Percentiles rank a stretch among this genome's conserved stretches.
phyloP scores from a whole-genome alignment of 495 filamentous ascomycete genomes.

The Podospora appendiculata region DNA sequence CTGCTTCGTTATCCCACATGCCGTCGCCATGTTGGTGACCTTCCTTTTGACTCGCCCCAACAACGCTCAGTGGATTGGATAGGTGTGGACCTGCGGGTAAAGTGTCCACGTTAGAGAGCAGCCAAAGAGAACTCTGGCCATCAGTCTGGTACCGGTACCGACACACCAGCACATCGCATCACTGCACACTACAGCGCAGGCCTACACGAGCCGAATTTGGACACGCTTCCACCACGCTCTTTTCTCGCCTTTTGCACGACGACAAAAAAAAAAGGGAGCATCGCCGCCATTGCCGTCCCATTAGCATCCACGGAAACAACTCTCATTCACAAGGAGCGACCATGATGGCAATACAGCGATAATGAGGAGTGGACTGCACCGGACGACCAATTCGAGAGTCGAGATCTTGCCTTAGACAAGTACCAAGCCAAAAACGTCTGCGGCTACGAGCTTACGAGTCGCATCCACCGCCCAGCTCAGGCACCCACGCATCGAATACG shows the following conservation, averaged over 20 bases:
- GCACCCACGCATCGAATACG: conserved; percentile 19
- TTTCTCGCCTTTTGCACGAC: not conserved
- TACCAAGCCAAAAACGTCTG: conserved; percentile 6
- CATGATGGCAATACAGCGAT: conserved; percentile 18
- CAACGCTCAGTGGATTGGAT: too few species aligned
- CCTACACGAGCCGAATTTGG: not conserved
- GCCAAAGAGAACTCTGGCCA: too few species aligned
- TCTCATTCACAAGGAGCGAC: too few species aligned
- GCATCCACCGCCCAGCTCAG: not conserved
- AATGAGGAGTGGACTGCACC: conserved; percentile 21
- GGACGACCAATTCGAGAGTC: too few species aligned
- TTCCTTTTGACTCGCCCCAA: too few species aligned
- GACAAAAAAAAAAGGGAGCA: not conserved
- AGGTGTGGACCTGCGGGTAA: too few species aligned
- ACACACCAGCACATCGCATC: too few species aligned
- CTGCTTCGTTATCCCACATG: not conserved
- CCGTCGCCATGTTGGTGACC: too few species aligned
- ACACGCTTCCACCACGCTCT: not conserved
- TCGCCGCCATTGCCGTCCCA: not conserved
- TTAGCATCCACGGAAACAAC: not conserved
- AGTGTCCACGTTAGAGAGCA: too few species aligned
- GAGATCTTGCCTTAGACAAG: too few species aligned
- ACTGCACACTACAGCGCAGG: too few species aligned
- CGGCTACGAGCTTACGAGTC: conserved; percentile 17
- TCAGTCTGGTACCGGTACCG: too few species aligned